These are phyloP conservation scores for Beauveria bassiana DNA, from an alignment of 2,329 filamentous ascomycete genomes.

Conservation along the genomic window DNA sequence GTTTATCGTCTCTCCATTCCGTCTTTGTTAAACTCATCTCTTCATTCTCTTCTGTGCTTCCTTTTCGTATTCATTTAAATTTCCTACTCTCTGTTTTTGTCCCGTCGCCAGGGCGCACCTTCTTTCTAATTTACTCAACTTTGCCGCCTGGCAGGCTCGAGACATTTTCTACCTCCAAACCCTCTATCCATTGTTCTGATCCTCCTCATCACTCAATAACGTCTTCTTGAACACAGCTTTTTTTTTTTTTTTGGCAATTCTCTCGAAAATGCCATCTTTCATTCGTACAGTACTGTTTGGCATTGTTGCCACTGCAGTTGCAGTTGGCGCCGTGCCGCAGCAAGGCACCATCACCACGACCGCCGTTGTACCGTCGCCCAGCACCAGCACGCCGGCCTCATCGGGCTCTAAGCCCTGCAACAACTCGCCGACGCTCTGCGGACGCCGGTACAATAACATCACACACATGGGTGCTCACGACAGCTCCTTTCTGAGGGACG, in stretches of 20 bases:
- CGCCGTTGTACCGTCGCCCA: neutral
- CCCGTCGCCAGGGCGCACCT: neutral
- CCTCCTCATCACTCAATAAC: neutral
- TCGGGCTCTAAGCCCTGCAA: slow-evolving; percentile 53
- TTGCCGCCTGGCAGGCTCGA: neutral
- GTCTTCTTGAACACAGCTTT: neutral
- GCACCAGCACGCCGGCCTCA: neutral
- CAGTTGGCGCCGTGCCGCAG: slow-evolving; percentile 4
- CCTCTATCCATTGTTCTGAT: neutral
- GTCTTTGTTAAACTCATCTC: neutral
- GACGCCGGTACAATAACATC: slow-evolving; percentile 63
- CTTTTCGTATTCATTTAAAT: neutral
- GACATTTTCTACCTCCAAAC: neutral
- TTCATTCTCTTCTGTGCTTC: neutral
- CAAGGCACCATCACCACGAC: neutral
- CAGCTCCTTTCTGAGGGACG: slow-evolving; percentile 62
- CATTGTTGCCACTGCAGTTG: neutral
- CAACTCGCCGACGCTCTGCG: slow-evolving; percentile 70
- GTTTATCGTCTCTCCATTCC: neutral
- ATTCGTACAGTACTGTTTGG: neutral
- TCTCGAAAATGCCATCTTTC: neutral
- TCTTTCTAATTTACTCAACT: neutral
- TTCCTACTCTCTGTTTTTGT: neutral
- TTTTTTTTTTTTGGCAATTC: neutral
- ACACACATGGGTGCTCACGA: slow-evolving; percentile 74